phyloP scores from a whole-genome alignment of 2,329 filamentous ascomycete species.

The Claviceps purpurea region DNA sequence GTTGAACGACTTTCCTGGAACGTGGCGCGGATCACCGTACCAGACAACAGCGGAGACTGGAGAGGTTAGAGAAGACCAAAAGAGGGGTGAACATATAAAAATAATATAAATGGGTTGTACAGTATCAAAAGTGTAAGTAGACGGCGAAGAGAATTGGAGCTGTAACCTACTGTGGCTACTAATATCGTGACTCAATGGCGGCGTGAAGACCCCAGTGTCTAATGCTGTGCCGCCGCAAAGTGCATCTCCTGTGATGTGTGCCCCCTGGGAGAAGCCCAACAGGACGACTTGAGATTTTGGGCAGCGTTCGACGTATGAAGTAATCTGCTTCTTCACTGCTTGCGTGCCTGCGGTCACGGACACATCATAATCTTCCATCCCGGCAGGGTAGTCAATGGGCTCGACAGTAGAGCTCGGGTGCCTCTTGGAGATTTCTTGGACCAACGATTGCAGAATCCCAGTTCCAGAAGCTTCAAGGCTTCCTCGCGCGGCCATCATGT shows the following conservation, averaged over 20 bases:
- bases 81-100: neutral
- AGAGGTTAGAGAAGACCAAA: neutral
- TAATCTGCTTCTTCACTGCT: neutral
- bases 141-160: neutral
- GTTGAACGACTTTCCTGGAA: neutral
- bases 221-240: neutral
- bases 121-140: too few relatives aligned
- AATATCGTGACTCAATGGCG: neutral
- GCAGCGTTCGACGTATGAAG: neutral
- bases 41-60: neutral
- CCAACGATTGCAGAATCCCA: neutral
- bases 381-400: neutral
- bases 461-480: neutral
- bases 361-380: neutral
- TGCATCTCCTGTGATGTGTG: conserved; percentile 1
- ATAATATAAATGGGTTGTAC: too few relatives aligned
- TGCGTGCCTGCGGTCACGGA: neutral
- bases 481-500: neutral
- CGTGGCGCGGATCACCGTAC: neutral
- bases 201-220: neutral
- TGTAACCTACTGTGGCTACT: neutral
- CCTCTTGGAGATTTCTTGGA: neutral
- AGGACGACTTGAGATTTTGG: neutral
- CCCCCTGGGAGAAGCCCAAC: conserved; percentile 1
- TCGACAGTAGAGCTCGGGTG: neutral